Evolutionary conservation across 495 filamentous ascomycete species (phyloP).

Genomic region (Podospora fimiseda): DNA sequence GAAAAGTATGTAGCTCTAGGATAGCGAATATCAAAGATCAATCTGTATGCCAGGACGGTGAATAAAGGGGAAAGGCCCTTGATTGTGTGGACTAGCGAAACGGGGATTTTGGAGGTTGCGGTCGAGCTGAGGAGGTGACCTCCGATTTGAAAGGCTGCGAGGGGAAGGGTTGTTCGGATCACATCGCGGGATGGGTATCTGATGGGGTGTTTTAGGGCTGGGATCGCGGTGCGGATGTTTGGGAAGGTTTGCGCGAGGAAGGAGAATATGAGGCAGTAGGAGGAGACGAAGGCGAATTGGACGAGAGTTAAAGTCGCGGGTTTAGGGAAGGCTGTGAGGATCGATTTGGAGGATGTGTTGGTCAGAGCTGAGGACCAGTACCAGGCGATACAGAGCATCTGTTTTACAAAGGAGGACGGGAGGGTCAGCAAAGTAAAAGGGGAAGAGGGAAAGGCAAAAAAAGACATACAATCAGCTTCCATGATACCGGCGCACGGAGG

Average conservation of each 20-base stretch:
- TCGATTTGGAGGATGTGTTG: conserved; percentile 96
- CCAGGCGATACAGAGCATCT: conserved; percentile 83
- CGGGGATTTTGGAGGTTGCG: conserved; percentile 88
- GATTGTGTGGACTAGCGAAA: conserved; percentile 96
- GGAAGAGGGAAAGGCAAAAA: not conserved
- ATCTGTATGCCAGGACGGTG: conserved; percentile 87
- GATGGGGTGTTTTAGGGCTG: conserved; percentile 76
- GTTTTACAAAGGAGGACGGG: conserved; percentile 16
- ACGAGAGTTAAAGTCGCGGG: conserved; percentile 90
- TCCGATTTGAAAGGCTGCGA: conserved; percentile 87
- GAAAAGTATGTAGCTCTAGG: conserved; percentile 85
- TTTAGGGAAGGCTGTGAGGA: conserved; percentile 86
- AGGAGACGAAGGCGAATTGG: conserved; percentile 90
- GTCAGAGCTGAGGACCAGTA: conserved; percentile 91
- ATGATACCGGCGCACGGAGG: conserved; percentile 82
- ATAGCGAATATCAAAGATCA: conserved; percentile 83
- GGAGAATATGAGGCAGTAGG: conserved; percentile 76
- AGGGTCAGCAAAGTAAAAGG: not conserved
- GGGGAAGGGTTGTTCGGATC: conserved; percentile 76
- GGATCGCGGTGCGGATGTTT: conserved; percentile 56
- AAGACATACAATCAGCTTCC: conserved; percentile 47
- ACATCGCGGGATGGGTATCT: conserved; percentile 75
- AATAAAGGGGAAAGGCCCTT: conserved; percentile 98
- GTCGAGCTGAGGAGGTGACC: conserved; percentile 92
- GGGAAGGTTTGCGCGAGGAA: conserved; percentile 67